A percentile compares a stretch with the other conserved stretches of the same genome.
These are phyloP conservation scores for Alternaria hordeiaustralica DNA, from an alignment of 2,329 filamentous ascomycete species.

Conservation along the genomic window DNA sequence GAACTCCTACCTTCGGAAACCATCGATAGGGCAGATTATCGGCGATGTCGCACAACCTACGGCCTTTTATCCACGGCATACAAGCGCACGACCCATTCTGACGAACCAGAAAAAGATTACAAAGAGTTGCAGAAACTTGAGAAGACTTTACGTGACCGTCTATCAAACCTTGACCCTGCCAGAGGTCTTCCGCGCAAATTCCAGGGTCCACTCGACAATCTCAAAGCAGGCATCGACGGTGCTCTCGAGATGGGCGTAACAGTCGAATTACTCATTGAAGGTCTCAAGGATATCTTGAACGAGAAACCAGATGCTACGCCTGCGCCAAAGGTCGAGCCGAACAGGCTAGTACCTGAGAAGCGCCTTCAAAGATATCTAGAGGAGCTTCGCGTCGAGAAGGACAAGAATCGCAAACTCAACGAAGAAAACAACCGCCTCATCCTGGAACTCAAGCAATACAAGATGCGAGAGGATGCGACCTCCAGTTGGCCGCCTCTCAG, in stretches of 20 bases:
- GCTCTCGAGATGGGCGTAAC: conserved; percentile 18
- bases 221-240: conserved; percentile 16
- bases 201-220: conserved; percentile 21
- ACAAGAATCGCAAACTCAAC: conserved; percentile 24
- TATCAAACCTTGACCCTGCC: conserved; percentile 17
- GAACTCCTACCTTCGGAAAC: conserved; percentile 24
- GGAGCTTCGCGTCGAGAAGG: conserved; percentile 16
- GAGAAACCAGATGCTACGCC: conserved; percentile 9
- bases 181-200: conserved; percentile 29
- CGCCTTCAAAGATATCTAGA: conserved; percentile 17
- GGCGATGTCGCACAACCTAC: conserved; percentile 24
- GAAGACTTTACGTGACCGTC: conserved; percentile 19
- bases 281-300: conserved; percentile 10
- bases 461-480: not conserved
- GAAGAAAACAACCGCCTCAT: conserved; percentile 30
- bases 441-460: conserved; percentile 19
- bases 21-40: conserved; percentile 20
- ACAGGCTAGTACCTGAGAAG: conserved; percentile 20
- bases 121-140: conserved; percentile 24
- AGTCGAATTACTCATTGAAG: conserved; percentile 12
- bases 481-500: not conserved
- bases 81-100: conserved; percentile 13
- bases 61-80: conserved; percentile 24
- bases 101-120: conserved; percentile 22
- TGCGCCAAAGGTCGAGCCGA: conserved; percentile 13